Conservation (phyloP, 345 rosid genomes). For the Erucastrum elatum region DNA sequence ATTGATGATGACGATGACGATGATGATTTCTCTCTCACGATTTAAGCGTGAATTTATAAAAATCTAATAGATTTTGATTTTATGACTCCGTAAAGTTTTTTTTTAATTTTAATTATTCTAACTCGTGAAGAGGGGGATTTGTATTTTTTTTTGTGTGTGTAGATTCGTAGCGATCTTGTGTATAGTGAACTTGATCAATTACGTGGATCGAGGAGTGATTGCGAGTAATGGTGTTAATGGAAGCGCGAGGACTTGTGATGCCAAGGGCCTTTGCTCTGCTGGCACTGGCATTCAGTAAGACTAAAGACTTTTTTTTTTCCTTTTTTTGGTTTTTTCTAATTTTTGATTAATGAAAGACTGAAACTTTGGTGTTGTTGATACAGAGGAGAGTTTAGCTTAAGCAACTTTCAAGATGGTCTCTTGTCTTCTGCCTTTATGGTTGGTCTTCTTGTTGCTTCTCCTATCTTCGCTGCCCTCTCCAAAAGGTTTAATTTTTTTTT, state of each 20-base stretch:
- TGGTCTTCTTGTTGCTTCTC: constrained; percentile 92
- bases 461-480: constrained; percentile 84
- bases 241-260: constrained; percentile 56
- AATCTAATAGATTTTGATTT: neutral
- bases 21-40: neutral
- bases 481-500: constrained; percentile 52
- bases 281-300: constrained; percentile 92
- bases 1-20: neutral
- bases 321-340: neutral
- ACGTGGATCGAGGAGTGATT: constrained; percentile 91
- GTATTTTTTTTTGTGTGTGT: constrained; percentile 24
- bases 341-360: neutral
- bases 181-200: constrained; percentile 75
- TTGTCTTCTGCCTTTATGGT: constrained; percentile 98
- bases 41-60: neutral
- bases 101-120: neutral
- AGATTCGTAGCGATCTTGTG: constrained; percentile 83
- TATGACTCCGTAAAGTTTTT: neutral
- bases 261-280: constrained; percentile 58
- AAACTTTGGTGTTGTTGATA: constrained; percentile 1
- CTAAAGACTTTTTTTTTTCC: neutral
- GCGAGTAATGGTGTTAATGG: constrained; percentile 98
- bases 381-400: constrained; percentile 82
- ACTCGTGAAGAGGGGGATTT: constrained; percentile 1
- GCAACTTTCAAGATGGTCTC: constrained; percentile 88